A percentile compares a stretch with the other conserved stretches of the same genome.
Evolutionary conservation across 2,329 filamentous ascomycete genomes (phyloP).

Genomic region (Cercospora sesami): DNA sequence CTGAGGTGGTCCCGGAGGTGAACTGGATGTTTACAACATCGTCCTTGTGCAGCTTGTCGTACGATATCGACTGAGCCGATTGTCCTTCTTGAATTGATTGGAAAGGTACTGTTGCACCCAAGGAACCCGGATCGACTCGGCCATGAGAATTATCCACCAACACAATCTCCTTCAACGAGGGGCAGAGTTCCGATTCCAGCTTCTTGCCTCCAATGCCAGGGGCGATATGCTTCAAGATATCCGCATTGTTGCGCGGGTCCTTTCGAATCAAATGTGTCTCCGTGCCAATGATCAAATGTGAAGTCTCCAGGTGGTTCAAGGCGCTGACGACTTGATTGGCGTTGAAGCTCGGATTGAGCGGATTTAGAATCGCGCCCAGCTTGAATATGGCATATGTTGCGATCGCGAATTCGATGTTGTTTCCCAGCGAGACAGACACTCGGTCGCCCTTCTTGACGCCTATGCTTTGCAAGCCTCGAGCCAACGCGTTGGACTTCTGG

Average conservation of each 20-base stretch:
- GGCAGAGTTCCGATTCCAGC: slow-evolving; percentile 60
- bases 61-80: slow-evolving; percentile 42
- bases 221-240: slow-evolving; percentile 53
- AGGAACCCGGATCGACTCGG: slow-evolving; percentile 49
- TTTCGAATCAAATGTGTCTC: slow-evolving; percentile 79
- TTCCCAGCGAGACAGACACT: slow-evolving; percentile 83
- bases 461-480: slow-evolving; percentile 64
- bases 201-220: slow-evolving; percentile 35
- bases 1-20: slow-evolving; percentile 89
- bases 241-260: slow-evolving; percentile 59
- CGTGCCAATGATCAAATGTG: slow-evolving; percentile 77
- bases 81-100: slow-evolving; percentile 44
- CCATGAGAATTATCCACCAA: slow-evolving; percentile 74
- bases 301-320: slow-evolving; percentile 70
- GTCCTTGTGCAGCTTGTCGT: slow-evolving; percentile 54
- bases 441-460: slow-evolving; percentile 80
- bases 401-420: slow-evolving; percentile 78
- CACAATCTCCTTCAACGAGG: slow-evolving; percentile 69
- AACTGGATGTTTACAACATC: slow-evolving; percentile 96
- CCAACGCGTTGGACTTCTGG: slow-evolving; percentile 71
- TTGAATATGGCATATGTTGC: slow-evolving; percentile 91
- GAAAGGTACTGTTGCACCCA: slow-evolving; percentile 50
- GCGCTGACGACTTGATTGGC: slow-evolving; percentile 74
- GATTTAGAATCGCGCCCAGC: slow-evolving; percentile 88
- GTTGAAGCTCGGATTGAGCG: slow-evolving; percentile 88